Percentiles rank a stretch among this genome's conserved stretches.
phyloP scores from a whole-genome alignment of 2,329 filamentous ascomycete genomes.

The Capronia epimyces region DNA sequence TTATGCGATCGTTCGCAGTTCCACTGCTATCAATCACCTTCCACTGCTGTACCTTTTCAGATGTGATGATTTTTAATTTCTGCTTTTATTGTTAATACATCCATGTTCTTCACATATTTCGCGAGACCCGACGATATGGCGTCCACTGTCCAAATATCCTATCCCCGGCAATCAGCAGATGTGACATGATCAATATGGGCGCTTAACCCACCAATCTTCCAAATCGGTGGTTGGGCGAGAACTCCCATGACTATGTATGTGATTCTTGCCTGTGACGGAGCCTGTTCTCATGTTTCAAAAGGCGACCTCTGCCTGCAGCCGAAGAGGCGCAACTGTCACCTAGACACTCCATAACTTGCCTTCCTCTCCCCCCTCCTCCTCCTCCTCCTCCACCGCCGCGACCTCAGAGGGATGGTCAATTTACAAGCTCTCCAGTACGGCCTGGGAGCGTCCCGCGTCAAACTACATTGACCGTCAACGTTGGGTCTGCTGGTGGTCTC shows the following conservation, averaged over 20 bases:
- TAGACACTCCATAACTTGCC: constrained; percentile 14
- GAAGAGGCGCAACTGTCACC: constrained; percentile 18
- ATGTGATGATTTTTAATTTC: not conserved
- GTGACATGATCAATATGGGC: constrained; percentile 21
- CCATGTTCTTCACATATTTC: not conserved
- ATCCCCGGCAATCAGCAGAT: constrained; percentile 5
- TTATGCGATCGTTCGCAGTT: not conserved
- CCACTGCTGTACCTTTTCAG: constrained; percentile 2
- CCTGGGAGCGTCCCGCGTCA: constrained; percentile 42
- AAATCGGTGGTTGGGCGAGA: constrained; percentile 3
- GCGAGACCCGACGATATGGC: constrained; percentile 3
- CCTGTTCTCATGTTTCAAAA: constrained; percentile 19
- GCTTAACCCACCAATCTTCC: constrained; percentile 24
- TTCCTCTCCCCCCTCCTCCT: constrained; percentile 27
- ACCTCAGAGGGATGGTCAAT: constrained; percentile 32
- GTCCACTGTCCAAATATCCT: constrained; percentile 3
- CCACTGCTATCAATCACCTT: not conserved
- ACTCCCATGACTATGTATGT: constrained; percentile 21
- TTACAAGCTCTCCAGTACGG: constrained; percentile 34
- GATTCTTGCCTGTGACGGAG: constrained; percentile 1
- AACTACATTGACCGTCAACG: constrained; percentile 39
- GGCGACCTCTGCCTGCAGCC: constrained; percentile 15
- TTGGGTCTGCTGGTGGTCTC: constrained; percentile 32
- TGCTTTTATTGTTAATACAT: constrained; percentile 1
- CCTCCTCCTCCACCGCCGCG: constrained; percentile 31